Evolutionary conservation across 2,329 filamentous ascomycete species (phyloP), one percentile per base, ranked within the genome.

Genomic region (Saccharata proteae): DNA sequence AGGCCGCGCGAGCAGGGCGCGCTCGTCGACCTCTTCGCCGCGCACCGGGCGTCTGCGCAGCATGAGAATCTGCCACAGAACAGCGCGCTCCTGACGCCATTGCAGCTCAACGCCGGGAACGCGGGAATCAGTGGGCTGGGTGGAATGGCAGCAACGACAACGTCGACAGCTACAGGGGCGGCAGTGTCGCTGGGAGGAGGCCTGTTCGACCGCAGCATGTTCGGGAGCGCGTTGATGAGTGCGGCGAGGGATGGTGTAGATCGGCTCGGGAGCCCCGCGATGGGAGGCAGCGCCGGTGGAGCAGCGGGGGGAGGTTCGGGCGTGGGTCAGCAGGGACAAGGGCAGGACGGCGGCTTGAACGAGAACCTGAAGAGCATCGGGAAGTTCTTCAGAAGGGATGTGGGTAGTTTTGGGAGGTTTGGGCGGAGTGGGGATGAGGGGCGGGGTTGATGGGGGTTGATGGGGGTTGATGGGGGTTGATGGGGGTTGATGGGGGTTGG

Each of bases 321-420:
- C 49, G 36, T 38, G 15, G 16, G 16, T 8, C 37, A 37, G 40
- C 28, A 44, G 36, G 23, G 27, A 17, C 15, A 41, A 39, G 13
- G 43, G 36, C 13, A 42, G 35, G 24, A 41, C 32, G 13, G 51
- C 45, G 33, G 30, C 47, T 71, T 94, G 41, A 93, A 94, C 51
- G 86, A 93, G 57, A 94, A 94, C 56, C 54, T 96, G 57, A 86
- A 84, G 61, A 93, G 84, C 53, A 82, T 98, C 58, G 88, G 88
- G 15, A 94, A 93, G 58, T 94, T 96, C 60, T 96, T 96, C 63
- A 76, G 80, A 40, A 67, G 88, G 40, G 88, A 94, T 61, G 77
- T 88, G 40, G 80, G 81, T 1, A 45, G 44, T 1, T 55, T 56
- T 27, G 47, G 49, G 28, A 48, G 52, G 5, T 57, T 56, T 43